Evolutionary conservation across 371 early-diverging fungal genomes (phyloP).

Genomic region (Gilbertella persicaria): DNA sequence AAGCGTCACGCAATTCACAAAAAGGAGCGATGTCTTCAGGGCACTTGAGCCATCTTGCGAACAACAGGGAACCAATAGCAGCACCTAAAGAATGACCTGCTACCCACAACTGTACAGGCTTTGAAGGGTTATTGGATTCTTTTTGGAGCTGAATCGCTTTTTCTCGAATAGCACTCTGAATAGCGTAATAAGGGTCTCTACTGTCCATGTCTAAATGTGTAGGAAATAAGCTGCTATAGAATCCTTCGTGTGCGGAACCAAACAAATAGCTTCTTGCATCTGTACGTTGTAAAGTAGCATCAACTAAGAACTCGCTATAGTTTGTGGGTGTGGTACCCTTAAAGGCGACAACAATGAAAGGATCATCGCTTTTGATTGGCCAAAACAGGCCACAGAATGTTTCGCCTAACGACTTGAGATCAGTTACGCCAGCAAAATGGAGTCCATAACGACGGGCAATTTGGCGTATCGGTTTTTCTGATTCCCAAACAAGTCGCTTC

Average conservation of each 20-base stretch:
- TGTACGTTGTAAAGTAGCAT: constrained; percentile 39
- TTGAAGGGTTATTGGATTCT: constrained; percentile 2
- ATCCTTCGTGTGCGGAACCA: constrained; percentile 45
- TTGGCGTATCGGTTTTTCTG: constrained; percentile 26
- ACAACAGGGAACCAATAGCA: constrained; percentile 43
- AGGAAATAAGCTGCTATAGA: constrained; percentile 41
- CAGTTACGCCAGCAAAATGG: constrained; percentile 51
- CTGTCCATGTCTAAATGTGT: constrained; percentile 19
- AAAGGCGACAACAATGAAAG: constrained; percentile 44
- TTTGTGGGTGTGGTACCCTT: constrained; percentile 49
- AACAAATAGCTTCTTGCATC: constrained; percentile 41
- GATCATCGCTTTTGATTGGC: constrained; percentile 9
- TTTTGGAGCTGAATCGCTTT: constrained; percentile 29
- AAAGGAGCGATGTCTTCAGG: constrained; percentile 33
- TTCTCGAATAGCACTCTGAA: constrained; percentile 38
- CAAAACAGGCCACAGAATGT: constrained; percentile 47
- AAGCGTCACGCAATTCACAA: constrained; percentile 39
- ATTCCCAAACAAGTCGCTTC: constrained; percentile 24
- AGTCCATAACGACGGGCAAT: constrained; percentile 39
- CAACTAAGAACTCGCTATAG: constrained; percentile 49
- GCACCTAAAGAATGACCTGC: constrained; percentile 59
- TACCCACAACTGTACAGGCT: constrained; percentile 51
- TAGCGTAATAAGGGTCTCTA: constrained; percentile 47
- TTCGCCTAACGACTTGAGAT: constrained; percentile 50
- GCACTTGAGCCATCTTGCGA: constrained; percentile 48